A percentile compares a stretch with the other conserved stretches of the same genome.
These are phyloP conservation scores for Aspergillus bridgeri DNA, from an alignment of 495 filamentous ascomycete species.

Conservation along the genomic window DNA sequence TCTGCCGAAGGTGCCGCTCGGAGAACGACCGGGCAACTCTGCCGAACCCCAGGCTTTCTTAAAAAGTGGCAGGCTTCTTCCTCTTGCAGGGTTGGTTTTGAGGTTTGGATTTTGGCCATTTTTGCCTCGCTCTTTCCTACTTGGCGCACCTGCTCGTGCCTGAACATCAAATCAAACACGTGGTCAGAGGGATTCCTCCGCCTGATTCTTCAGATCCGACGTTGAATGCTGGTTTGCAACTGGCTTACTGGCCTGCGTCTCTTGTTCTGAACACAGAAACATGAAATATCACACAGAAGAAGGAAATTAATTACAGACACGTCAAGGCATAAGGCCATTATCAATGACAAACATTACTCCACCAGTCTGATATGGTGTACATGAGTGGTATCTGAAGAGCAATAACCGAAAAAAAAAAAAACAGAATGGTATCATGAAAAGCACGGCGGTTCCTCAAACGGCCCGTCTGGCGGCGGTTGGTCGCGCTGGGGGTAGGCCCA, in stretches of 20 bases:
- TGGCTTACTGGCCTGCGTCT: too few relatives aligned
- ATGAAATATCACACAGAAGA: neutral
- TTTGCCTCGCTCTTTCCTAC: neutral
- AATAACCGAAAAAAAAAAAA: neutral
- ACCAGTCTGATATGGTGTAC: neutral
- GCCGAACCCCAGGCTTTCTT: neutral
- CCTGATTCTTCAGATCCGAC: neutral
- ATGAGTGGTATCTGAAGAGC: neutral
- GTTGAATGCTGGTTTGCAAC: neutral
- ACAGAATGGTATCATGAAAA: neutral
- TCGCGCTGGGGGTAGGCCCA: neutral
- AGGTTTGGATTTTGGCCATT: too few relatives aligned
- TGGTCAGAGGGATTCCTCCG: neutral
- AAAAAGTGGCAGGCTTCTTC: neutral
- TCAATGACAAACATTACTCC: neutral
- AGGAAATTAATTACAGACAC: neutral
- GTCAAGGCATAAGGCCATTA: neutral
- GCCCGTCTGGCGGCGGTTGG: neutral
- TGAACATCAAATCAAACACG: too few relatives aligned
- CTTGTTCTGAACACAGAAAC: neutral
- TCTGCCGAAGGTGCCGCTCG: neutral
- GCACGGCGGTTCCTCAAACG: too few relatives aligned
- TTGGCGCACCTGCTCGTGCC: too few relatives aligned
- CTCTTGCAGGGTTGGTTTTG: too few relatives aligned
- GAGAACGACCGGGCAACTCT: conserved; percentile 3